These are phyloP conservation scores for Syzygium oleosum DNA, from an alignment of 345 rosid species.

Conservation along the genomic window DNA sequence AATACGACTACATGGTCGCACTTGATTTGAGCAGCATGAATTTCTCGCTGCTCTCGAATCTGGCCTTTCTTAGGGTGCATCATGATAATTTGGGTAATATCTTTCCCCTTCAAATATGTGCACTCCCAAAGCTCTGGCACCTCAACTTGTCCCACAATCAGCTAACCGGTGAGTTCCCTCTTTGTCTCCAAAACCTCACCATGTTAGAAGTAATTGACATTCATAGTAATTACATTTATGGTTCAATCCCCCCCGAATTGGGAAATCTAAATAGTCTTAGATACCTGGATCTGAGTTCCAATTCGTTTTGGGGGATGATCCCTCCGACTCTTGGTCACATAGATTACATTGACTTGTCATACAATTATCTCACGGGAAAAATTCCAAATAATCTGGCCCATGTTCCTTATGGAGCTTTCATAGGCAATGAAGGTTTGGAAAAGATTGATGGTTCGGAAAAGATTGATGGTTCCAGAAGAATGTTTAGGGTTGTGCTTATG, in stretches of 20 bases:
- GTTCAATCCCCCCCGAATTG: not conserved
- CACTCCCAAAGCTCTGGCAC: not conserved
- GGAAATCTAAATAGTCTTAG: not conserved
- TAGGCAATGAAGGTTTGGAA: not conserved
- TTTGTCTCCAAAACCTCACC: not conserved
- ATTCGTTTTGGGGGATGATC: fast-evolving
- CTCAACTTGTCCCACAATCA: fast-evolving
- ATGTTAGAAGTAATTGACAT: not conserved
- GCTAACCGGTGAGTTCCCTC: not conserved
- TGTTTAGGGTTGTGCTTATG: not conserved
- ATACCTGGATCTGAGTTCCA: not conserved
- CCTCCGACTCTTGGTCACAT: not conserved
- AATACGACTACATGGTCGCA: fast-evolving
- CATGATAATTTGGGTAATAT: no score
- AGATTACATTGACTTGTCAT: not conserved
- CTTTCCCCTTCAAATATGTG: no score
- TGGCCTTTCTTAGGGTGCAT: no score
- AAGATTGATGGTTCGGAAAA: not conserved
- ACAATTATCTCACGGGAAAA: not conserved
- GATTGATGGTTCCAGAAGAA: not conserved
- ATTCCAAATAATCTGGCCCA: not conserved
- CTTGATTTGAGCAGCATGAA: no score
- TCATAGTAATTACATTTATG: fast-evolving
- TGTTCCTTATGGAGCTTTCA: not conserved
- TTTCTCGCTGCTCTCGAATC: no score